Percentiles rank a stretch among this genome's conserved stretches.
phyloP scores from a whole-genome alignment of 768 basidiomycete species.

The Saitozyma sp. region DNA sequence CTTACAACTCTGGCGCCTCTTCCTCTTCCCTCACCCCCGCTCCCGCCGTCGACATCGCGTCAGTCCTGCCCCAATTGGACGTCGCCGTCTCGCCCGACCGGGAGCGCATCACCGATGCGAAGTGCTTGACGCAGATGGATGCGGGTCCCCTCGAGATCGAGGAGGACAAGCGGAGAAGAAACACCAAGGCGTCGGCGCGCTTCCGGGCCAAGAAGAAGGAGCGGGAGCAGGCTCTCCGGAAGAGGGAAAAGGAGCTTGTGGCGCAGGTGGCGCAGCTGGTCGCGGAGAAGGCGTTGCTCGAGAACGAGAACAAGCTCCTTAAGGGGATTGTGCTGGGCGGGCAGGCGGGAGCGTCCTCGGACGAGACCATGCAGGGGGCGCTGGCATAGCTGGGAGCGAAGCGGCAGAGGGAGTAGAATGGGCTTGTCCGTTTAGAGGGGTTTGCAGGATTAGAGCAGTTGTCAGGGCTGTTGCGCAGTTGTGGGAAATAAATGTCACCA shows the following conservation, averaged over 20 bases:
- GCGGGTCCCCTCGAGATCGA: conserved; percentile 37
- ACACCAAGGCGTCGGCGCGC: conserved; percentile 50
- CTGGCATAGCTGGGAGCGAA: background rate
- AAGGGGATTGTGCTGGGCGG: conserved; percentile 37
- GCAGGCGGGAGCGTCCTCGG: background rate
- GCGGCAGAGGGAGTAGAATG: background rate
- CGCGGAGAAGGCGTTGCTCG: conserved; percentile 40
- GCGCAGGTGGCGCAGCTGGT: conserved; percentile 35
- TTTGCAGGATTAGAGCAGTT: no score
- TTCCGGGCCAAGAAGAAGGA: conserved; percentile 54
- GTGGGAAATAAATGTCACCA: no score
- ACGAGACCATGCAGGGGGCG: background rate
- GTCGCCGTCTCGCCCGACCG: conserved; percentile 23
- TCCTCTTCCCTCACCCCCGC: conserved; percentile 10
- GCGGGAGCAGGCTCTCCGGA: conserved; percentile 47
- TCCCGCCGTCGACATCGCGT: conserved; percentile 11
- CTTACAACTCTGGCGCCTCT: conserved; percentile 13
- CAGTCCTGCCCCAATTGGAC: conserved; percentile 14
- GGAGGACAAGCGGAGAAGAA: conserved; percentile 50
- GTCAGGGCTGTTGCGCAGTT: no score
- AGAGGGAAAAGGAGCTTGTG: conserved; percentile 42
- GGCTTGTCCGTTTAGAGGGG: no score
- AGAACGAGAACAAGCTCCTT: conserved; percentile 43
- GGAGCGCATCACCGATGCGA: conserved; percentile 30
- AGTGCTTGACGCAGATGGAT: conserved; percentile 40